Evolutionary conservation across 2,329 filamentous ascomycete species (phyloP), one percentile per base, ranked within the genome.

Genomic region (Fusarium mexicanum): DNA sequence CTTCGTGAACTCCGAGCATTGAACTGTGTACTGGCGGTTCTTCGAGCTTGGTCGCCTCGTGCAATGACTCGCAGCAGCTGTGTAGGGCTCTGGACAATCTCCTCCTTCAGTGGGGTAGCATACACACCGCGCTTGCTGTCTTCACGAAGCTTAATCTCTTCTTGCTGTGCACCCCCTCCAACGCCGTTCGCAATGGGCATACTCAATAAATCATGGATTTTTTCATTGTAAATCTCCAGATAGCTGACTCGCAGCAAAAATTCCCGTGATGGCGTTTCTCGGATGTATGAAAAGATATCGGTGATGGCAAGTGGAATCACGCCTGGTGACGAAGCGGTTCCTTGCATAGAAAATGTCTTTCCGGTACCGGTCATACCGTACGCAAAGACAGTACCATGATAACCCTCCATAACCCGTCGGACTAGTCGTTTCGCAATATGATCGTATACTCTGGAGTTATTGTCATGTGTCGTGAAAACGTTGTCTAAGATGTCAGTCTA

Each of bases 321-420:
- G 85, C 96, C 96, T 3, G 96, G 96, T 44, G 95, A 97, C 6
- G 94, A 94, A 51, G 95, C 95, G 17, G 96, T 99, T 77, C 96
- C 96, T 85, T 99, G 96, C 96, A 99, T 99, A 44, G 96, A 98
- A 82, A 98, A 99, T 2, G 96, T 99, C 86, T 99, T 99, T 76
- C 96, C 96, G 1, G 96, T 98, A 71, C 96, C 96, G 8, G 96
- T 99, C 95, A 98, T 98, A 80, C 96, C 96, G 82, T 99, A 99
- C 24, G 96, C 96, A 81, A 99, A 98, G 31, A 99, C 96, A 2
- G 96, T 99, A 67, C 96, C 96, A 79, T 98, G 96, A 81, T 98
- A 99, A 47, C 96, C 96, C 85, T 99, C 96, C 96, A 99, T 99
- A 57, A 99, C 96, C 78, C 96, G 90, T 76, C 96, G 93, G 53